phyloP scores from a whole-genome alignment of 176 grass and related monocot genomes.

The Aechmea fasciata region DNA sequence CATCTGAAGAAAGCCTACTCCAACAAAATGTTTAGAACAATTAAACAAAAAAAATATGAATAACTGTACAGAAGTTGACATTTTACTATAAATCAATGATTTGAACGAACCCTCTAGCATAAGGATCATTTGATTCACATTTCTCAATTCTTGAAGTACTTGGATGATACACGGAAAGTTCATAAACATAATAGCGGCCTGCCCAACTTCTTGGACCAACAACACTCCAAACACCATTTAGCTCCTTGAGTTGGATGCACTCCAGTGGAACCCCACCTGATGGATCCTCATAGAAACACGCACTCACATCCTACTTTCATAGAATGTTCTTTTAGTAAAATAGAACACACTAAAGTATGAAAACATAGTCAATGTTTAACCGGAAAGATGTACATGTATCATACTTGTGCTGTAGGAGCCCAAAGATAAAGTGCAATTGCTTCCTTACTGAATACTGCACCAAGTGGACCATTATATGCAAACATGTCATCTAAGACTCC shows the following conservation, averaged over 20 bases:
- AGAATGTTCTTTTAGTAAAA: conserved; percentile 7
- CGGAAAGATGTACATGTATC: background rate
- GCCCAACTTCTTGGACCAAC: conserved; percentile 64
- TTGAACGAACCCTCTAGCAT: conserved; percentile 66
- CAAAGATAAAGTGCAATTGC: conserved; percentile 57
- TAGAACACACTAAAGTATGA: background rate
- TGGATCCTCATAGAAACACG: conserved; percentile 56
- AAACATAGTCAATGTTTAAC: background rate
- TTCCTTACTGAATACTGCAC: conserved; percentile 46
- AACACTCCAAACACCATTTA: conserved; percentile 67
- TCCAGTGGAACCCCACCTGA: conserved; percentile 34
- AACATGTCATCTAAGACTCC: conserved; percentile 91
- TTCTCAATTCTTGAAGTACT: conserved; percentile 42
- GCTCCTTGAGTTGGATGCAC: conserved; percentile 44
- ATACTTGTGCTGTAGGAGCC: conserved; percentile 93
- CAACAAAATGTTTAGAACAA: background rate
- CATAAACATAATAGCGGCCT: conserved; percentile 73
- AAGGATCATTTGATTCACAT: conserved; percentile 58
- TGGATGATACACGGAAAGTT: conserved; percentile 71
- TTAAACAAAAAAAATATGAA: background rate
- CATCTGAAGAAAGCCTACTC: conserved; percentile 67
- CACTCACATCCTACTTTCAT: conserved; percentile 47
- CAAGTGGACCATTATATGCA: conserved; percentile 69
- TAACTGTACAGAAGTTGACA: background rate
- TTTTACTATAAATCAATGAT: conserved; percentile 1